A percentile compares a stretch with the other conserved stretches of the same genome.
Evolutionary conservation across 495 filamentous ascomycete genomes (phyloP).

Genomic region (Parachaetomium inaequale): DNA sequence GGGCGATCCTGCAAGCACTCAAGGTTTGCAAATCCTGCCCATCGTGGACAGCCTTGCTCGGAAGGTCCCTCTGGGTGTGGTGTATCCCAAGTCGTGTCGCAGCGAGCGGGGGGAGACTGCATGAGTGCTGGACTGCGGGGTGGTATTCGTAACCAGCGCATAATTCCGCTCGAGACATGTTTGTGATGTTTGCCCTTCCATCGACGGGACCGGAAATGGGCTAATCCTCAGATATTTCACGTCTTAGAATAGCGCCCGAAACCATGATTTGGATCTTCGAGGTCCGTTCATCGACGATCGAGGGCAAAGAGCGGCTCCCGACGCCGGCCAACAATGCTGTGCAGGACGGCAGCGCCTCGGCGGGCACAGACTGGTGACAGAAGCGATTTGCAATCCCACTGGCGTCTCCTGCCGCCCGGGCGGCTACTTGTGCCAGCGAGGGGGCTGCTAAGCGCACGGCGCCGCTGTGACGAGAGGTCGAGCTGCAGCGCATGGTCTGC

Average conservation of each 20-base stretch:
- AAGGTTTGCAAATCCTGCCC: not conserved
- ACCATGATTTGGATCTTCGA: not conserved
- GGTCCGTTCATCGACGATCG: too few species aligned
- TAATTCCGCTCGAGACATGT: not conserved
- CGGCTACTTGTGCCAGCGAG: conserved; percentile 1
- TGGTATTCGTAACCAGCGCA: not conserved
- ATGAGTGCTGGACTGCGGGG: not conserved
- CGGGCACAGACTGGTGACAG: not conserved
- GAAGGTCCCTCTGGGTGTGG: too few species aligned
- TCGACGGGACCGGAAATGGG: not conserved
- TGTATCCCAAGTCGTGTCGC: not conserved
- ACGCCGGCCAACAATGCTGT: not conserved
- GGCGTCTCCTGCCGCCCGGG: conserved; percentile 9
- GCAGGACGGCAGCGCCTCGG: conserved; percentile 1
- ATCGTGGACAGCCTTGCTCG: too few species aligned
- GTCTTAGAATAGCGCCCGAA: not conserved
- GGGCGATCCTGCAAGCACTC: not conserved
- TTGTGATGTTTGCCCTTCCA: not conserved
- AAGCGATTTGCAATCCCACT: not conserved
- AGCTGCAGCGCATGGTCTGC: conserved; percentile 17
- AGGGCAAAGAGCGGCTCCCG: too few species aligned
- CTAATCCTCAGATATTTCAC: not conserved
- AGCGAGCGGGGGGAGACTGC: not conserved
- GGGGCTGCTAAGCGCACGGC: conserved; percentile 12
- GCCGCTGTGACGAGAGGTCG: not conserved